A percentile compares a stretch with the other conserved stretches of the same genome.
These are phyloP conservation scores for Malania oleifera DNA, from an alignment of 164 flowering plant genomes.

Conservation along the genomic window DNA sequence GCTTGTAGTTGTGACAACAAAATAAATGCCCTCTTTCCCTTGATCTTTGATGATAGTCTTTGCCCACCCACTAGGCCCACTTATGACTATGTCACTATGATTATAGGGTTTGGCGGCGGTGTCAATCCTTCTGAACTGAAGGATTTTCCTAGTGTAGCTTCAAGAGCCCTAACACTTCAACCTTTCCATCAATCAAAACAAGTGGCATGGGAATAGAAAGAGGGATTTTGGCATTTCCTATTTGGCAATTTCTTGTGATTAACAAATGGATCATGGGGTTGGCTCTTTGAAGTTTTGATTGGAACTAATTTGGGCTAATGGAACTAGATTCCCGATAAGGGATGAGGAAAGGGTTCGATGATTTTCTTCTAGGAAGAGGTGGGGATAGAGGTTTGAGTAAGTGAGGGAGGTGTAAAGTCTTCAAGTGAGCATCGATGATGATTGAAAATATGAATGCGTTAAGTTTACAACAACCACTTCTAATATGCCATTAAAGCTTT, in stretches of 20 bases:
- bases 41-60: conserved; percentile 71
- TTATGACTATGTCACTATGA: conserved; percentile 81
- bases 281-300: conserved; percentile 4
- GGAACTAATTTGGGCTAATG: conserved; percentile 1
- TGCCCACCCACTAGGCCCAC: conserved; percentile 93
- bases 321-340: conserved; percentile 5
- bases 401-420: conserved; percentile 33
- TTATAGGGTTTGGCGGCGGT: conserved; percentile 53
- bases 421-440: conserved; percentile 37
- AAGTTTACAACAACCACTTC: too few species aligned
- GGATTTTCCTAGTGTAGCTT: conserved; percentile 57
- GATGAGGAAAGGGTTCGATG: conserved; percentile 1
- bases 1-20: conserved; percentile 88
- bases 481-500: too few species aligned
- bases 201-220: conserved; percentile 32
- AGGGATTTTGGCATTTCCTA: conserved; percentile 36
- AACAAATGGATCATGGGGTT: conserved; percentile 10
- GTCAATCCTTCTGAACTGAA: conserved; percentile 53
- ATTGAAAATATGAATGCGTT: not conserved
- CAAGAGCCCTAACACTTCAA: conserved; percentile 67
- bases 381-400: conserved; percentile 20
- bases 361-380: conserved; percentile 10
- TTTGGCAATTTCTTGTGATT: conserved; percentile 21
- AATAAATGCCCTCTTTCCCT: conserved; percentile 58
- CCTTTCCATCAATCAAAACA: conserved; percentile 31